A percentile compares a stretch with the other conserved stretches of the same genome.
These are phyloP conservation scores for Linnemannia schmuckeri DNA, from an alignment of 192 early-diverging fungal species.

Conservation along the genomic window DNA sequence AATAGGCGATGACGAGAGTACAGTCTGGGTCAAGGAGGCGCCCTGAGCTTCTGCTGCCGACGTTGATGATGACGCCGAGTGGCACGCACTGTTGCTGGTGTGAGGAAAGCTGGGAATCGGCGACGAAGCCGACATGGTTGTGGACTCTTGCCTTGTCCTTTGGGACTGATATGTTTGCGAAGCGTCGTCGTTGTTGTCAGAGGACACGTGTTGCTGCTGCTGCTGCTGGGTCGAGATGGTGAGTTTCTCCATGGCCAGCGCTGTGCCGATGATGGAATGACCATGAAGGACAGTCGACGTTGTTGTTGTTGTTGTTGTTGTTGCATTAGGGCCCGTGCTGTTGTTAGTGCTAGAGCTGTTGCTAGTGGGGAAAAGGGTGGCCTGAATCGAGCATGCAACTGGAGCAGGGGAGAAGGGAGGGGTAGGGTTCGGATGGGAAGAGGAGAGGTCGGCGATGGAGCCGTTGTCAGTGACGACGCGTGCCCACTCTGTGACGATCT, in stretches of 20 bases:
- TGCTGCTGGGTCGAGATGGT: conserved; percentile 48
- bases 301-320: conserved; percentile 55
- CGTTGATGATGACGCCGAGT: conserved; percentile 44
- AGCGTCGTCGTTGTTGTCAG: neutral
- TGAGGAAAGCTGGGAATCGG: conserved; percentile 31
- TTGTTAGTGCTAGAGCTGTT: neutral
- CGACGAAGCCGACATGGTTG: conserved; percentile 47
- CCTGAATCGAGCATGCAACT: conserved; percentile 27
- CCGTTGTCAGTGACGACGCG: conserved; percentile 54
- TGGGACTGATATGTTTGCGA: conserved; percentile 10
- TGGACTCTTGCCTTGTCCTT: conserved; percentile 27
- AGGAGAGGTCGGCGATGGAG: conserved; percentile 33
- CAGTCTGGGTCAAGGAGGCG: neutral
- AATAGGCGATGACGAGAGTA: conserved; percentile 30
- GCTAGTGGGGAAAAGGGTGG: conserved; percentile 22
- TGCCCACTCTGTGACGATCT: conserved; percentile 54
- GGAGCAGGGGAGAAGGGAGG: conserved; percentile 49
- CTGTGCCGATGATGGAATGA: conserved; percentile 31
- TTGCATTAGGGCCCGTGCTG: conserved; percentile 45
- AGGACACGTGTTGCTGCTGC: neutral
- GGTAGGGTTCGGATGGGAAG: conserved; percentile 27
- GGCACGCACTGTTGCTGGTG: conserved; percentile 5
- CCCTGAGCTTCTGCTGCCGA: conserved; percentile 8
- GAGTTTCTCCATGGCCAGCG: conserved; percentile 46
- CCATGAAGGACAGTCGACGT: conserved; percentile 35